Percentiles rank a stretch among this genome's conserved stretches.
Evolutionary conservation across 371 early-diverging fungal species (phyloP).

Genomic region (Mortierella sp.): DNA sequence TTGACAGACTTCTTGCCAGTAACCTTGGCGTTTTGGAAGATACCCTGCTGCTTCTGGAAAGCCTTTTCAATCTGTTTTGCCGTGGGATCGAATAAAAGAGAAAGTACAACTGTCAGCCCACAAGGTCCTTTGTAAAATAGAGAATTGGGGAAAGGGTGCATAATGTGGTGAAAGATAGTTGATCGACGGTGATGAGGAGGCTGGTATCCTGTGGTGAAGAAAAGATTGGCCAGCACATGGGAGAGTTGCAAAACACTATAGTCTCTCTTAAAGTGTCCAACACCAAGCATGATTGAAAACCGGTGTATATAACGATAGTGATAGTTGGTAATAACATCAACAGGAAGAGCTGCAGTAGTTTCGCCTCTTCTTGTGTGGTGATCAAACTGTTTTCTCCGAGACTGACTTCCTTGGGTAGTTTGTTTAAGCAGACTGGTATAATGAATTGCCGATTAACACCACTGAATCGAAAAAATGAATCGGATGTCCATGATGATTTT

Average conservation of each 20-base stretch:
- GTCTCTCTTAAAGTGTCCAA: not conserved
- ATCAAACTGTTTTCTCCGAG: no score
- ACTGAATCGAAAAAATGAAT: not conserved
- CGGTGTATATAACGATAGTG: not conserved
- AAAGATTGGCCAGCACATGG: not conserved
- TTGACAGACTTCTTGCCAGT: conserved; percentile 81
- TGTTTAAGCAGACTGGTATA: not conserved
- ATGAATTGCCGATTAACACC: not conserved
- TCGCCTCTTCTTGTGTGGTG: no score
- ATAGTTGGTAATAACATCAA: not conserved
- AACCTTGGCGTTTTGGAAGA: conserved; percentile 95
- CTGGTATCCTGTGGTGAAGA: not conserved
- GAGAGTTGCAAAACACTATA: not conserved
- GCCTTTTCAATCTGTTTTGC: conserved; percentile 81
- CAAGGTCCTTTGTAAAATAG: not conserved
- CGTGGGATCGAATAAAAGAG: not conserved
- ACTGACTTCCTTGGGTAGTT: not conserved
- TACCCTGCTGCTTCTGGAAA: conserved; percentile 97
- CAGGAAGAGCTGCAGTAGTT: not conserved
- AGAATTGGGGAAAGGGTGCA: no score
- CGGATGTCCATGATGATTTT: conserved; percentile 3
- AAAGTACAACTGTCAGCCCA: conserved; percentile 5
- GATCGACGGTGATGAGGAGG: not conserved
- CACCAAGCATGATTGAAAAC: not conserved
- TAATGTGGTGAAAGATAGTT: not conserved